Evolutionary conservation across 805 yeast genomes (phyloP).

Genomic region (Starmerella apicola): DNA sequence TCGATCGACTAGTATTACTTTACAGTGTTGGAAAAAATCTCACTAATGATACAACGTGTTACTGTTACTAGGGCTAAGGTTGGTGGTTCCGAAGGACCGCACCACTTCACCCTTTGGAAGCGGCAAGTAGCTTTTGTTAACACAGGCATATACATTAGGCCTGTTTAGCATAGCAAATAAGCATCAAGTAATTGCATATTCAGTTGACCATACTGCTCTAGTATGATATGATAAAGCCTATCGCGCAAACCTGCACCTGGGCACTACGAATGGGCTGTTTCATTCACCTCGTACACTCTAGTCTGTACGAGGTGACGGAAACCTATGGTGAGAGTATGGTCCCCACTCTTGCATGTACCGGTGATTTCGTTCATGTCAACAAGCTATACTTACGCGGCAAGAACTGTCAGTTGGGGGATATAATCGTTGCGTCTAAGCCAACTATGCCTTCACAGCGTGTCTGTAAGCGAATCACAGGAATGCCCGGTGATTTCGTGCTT

Average conservation of each 20-base stretch:
- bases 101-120: background rate
- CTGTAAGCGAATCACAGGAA: constrained; percentile 86
- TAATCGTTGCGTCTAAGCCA: constrained; percentile 80
- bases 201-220: background rate
- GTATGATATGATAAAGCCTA: constrained; percentile 2
- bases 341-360: constrained; percentile 64
- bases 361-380: constrained; percentile 69
- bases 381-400: constrained; percentile 54
- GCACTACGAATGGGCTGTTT: constrained; percentile 29
- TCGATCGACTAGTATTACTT: no score
- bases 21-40: no score
- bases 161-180: background rate
- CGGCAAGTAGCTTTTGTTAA: background rate
- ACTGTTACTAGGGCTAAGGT: no score
- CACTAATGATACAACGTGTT: no score
- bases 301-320: constrained; percentile 61
- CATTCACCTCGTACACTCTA: constrained; percentile 52
- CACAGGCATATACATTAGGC: background rate
- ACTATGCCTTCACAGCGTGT: constrained; percentile 75
- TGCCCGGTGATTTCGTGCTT: constrained; percentile 83
- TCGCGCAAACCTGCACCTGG: constrained; percentile 22
- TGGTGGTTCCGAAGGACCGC: no score
- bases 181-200: background rate
- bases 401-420: constrained; percentile 65
- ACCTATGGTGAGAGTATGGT: constrained; percentile 93